Conservation (phyloP, 192 early-diverging fungal species). For the Diversispora eburnea region DNA sequence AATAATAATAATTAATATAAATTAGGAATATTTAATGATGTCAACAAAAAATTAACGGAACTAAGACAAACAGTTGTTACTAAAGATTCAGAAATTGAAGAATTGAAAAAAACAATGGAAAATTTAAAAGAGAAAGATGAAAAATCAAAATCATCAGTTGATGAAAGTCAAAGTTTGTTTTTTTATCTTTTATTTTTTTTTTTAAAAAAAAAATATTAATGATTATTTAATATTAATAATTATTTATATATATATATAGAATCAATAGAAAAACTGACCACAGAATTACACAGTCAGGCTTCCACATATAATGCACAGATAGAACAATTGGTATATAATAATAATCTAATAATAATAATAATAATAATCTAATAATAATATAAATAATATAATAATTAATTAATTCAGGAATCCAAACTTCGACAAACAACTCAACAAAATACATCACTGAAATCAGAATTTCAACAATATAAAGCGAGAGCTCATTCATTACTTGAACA, state of each 20-base stretch:
- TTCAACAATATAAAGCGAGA: slow-evolving; percentile 55
- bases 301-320: slow-evolving; percentile 35
- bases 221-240: not conserved
- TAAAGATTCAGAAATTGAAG: slow-evolving; percentile 44
- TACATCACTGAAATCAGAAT: slow-evolving; percentile 45
- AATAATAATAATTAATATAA: not conserved
- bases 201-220: not conserved
- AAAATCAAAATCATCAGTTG: slow-evolving; percentile 16
- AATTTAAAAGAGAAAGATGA: slow-evolving; percentile 32
- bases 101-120: slow-evolving; percentile 36
- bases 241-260: slow-evolving; percentile 25
- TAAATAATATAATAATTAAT: not conserved
- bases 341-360: not conserved
- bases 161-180: slow-evolving; percentile 29
- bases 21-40: slow-evolving; percentile 51
- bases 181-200: not conserved
- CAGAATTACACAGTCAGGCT: slow-evolving; percentile 38
- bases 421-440: slow-evolving; percentile 44
- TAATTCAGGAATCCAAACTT: slow-evolving; percentile 44
- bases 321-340: slow-evolving; percentile 39
- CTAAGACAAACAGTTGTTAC: slow-evolving; percentile 45
- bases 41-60: slow-evolving; percentile 53
- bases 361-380: not conserved
- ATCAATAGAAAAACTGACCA: slow-evolving; percentile 33
- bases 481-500: slow-evolving; percentile 50